A percentile compares a stretch with the other conserved stretches of the same genome.
Evolutionary conservation across 176 grass and related monocot genomes (phyloP).

Genomic region (Oryza rufipogon): DNA sequence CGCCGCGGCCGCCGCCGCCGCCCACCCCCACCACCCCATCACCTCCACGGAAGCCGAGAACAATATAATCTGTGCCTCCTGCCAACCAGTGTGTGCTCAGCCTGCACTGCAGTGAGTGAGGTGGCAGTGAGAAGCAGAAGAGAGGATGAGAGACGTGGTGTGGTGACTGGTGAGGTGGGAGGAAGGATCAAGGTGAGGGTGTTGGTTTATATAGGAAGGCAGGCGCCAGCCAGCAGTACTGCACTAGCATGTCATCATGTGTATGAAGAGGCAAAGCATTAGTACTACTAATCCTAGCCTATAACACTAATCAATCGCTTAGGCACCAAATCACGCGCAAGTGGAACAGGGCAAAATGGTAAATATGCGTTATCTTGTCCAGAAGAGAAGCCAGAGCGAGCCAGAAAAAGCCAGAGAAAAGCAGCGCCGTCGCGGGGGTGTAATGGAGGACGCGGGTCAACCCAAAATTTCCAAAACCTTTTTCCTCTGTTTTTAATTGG

Average conservation of each 20-base stretch:
- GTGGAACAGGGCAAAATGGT: background rate
- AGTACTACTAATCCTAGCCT: background rate
- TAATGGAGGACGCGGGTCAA: constrained; percentile 62
- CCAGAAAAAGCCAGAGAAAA: background rate
- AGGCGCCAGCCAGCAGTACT: background rate
- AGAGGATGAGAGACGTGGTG: constrained; percentile 31
- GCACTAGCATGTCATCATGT: background rate
- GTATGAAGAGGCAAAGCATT: background rate
- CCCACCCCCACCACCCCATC: constrained; percentile 42
- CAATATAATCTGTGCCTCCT: background rate
- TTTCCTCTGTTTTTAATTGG: background rate
- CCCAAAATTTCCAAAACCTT: constrained; percentile 49
- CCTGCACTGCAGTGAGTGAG: constrained; percentile 20
- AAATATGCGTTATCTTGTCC: background rate
- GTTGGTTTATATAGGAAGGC: constrained; percentile 48
- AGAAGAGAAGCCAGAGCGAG: background rate
- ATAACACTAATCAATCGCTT: background rate
- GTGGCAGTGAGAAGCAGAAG: background rate
- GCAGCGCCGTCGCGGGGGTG: constrained; percentile 66
- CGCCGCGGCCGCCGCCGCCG: background rate
- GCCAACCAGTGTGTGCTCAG: background rate
- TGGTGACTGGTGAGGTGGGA: constrained; percentile 23
- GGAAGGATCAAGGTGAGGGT: constrained; percentile 26
- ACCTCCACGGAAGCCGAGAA: background rate
- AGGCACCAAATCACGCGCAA: background rate